Conservation (phyloP, 2,329 filamentous ascomycete genomes). For the Diaporthe longicolla region DNA sequence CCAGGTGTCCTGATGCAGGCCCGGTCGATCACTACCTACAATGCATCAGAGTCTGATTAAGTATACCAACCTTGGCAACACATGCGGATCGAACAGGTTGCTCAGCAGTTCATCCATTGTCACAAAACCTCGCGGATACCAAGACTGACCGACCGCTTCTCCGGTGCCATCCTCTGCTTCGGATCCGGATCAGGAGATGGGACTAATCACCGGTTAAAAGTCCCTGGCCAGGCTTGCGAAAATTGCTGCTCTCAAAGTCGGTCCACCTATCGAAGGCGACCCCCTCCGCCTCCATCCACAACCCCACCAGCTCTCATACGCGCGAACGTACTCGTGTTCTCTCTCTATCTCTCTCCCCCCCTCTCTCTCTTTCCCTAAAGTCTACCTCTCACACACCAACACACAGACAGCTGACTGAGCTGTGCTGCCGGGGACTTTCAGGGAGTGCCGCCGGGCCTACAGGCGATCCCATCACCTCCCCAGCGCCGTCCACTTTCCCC, state of each 20-base stretch:
- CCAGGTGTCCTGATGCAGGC: background rate
- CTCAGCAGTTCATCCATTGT: background rate
- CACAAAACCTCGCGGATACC: background rate
- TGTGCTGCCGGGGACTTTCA: slow-evolving; percentile 25
- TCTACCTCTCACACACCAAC: background rate
- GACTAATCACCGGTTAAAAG: slow-evolving; percentile 4
- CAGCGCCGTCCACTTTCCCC: background rate
- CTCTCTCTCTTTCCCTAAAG: too few relatives aligned
- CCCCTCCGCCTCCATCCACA: background rate
- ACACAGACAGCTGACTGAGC: slow-evolving; percentile 16
- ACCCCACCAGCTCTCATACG: slow-evolving; percentile 2
- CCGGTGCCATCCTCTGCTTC: slow-evolving; percentile 16
- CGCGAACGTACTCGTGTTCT: too few relatives aligned
- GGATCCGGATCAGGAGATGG: slow-evolving; percentile 5
- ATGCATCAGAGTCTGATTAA: background rate
- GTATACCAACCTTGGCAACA: background rate
- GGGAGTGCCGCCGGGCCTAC: slow-evolving; percentile 6
- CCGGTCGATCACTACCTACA: background rate
- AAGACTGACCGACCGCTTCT: background rate
- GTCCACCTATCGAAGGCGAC: background rate
- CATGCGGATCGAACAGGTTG: background rate
- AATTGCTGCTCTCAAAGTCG: slow-evolving; percentile 13
- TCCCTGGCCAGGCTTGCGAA: slow-evolving; percentile 2
- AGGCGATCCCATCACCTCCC: background rate
- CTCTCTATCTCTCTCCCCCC: background rate